Base-by-base conservation (phyloP, 148 eudicot genomes). In the Camellia sinensis region DNA sequence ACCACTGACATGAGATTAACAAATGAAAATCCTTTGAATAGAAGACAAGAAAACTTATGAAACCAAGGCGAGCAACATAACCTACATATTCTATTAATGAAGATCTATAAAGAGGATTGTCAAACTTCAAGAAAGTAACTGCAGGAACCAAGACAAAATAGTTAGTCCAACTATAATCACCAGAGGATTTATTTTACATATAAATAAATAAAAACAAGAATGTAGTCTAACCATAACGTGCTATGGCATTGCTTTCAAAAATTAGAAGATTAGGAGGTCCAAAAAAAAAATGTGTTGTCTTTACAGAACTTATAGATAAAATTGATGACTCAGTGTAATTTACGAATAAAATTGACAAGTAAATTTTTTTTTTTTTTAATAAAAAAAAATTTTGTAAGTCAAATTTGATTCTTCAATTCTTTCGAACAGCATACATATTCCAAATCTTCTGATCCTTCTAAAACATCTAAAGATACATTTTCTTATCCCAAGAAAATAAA, bases 221-320 rank as follows among this genome's bases (percentile, higher is more conserved):
- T 44, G 41, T 46, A 68, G 11, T 71, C 87, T 71, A 52, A 91
- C 94, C 89, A 79, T 91, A 91, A 71, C 91, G 90, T 12, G 92
- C 92, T 43, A 89, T 91, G 63, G 94, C 94, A 84, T 91, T 89
- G 78, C 92, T 91, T 83, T 91, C 92, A 78, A 88, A 88, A 8
- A 91, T 60, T 29, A 29, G 37, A 29, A 29, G 37, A 29, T 29
- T 1, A 29, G 37, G 37, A 1, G 37, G 37, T 29, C 37, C 37
- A 29, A 29, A 29, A 29, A 29, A 0, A 29, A 0, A 29, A 29
- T 29, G 1, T 29, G 37, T 29, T 29, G 37, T 29, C 37, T 29
- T 29, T 29, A 29, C 0, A 29, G 37, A 29, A 1, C 37, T 29
- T 29, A 29, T 29, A 1, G 37, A 29, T 29, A 29, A 29, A 29